Percentiles rank a stretch among this genome's conserved stretches.
phyloP scores from a whole-genome alignment of 169 alveolate genomes.

The Cryptosporidium viatorum region DNA sequence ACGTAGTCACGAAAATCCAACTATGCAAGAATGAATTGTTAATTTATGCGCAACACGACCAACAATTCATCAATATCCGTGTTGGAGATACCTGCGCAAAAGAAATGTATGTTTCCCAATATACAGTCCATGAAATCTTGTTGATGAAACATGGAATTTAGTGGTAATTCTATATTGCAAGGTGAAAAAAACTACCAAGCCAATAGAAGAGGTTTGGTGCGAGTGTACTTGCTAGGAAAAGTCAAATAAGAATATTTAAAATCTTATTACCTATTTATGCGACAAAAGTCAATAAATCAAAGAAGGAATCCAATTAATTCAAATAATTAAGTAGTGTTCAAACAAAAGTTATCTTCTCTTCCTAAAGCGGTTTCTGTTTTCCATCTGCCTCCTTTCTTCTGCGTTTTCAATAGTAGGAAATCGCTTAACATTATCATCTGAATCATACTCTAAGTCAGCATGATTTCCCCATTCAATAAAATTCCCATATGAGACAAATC shows the following conservation, averaged over 20 bases:
- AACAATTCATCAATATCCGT: constrained; percentile 10
- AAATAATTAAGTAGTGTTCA: not conserved
- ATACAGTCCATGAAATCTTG: constrained; percentile 4
- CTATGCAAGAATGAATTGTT: constrained; percentile 24
- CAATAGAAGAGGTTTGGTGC: not conserved
- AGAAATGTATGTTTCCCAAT: not conserved
- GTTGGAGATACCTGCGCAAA: constrained; percentile 73
- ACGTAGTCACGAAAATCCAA: not conserved
- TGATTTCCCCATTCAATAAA: constrained; percentile 43
- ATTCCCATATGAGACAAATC: constrained; percentile 21
- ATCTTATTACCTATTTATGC: not conserved
- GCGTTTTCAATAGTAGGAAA: constrained; percentile 57
- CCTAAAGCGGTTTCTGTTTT: constrained; percentile 59
- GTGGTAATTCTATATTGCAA: constrained; percentile 38
- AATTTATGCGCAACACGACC: constrained; percentile 65
- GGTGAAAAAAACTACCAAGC: constrained; percentile 43
- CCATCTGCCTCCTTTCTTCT: constrained; percentile 53
- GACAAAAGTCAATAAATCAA: not conserved
- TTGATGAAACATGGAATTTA: constrained; percentile 4
- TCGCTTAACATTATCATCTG: constrained; percentile 56
- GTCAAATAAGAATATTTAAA: constrained; percentile 40
- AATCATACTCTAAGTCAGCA: constrained; percentile 61
- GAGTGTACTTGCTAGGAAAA: constrained; percentile 91
- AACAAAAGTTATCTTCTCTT: constrained; percentile 16
- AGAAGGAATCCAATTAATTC: not conserved